Evolutionary conservation across 352 stramenopile species (phyloP), one percentile per base, ranked within the genome.

Genomic region (Globisporangium paroecandrum): DNA sequence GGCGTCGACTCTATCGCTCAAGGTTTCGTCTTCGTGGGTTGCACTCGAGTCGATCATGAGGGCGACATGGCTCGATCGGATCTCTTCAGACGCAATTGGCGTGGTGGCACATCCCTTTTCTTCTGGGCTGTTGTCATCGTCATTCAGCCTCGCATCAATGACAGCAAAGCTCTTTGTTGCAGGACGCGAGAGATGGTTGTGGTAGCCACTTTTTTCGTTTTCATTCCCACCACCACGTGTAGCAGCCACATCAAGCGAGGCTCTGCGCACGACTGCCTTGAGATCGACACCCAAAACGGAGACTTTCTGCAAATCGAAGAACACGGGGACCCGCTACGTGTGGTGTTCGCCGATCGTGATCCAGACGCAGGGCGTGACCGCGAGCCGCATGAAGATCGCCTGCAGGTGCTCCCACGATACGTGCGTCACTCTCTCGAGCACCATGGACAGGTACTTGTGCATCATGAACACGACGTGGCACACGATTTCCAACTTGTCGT

Each of bases 261-360:
- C 18, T 10, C 18, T 25, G 25, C 55, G 27, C 27, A 60, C 29
- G 32, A 60, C 24, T 20, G 51, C 29, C 62, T 58, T 58, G 62
- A 66, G 47, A 15, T 60, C 29, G 5, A 60, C 20, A 0, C 55
- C 8, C 55, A 18, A 20, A 3, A 41, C 18, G 1, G 32, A 34
- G 18, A 43, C 3, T n/a, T 43, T 43, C 24, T 49, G 51, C 0
- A 55, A 8, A 7, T 46, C 22, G 54, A 63, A 53, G 38, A 69
- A 54, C 5, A 58, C 27, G 6, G 38, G 51, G 8, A 55, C n/a
- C 1, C 49, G 65, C 22, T 60, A 59, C 9, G 71, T 62, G 41
- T 75, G 69, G 62, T 81, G 70, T 34, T 75, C 65, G 22, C 72
- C 75, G 47, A 79, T 75, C 1, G 73, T 79, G 68, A 79, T 76